Evolutionary conservation across 2,329 filamentous ascomycete genomes (phyloP).

Genomic region (Hypoxylon sp.): DNA sequence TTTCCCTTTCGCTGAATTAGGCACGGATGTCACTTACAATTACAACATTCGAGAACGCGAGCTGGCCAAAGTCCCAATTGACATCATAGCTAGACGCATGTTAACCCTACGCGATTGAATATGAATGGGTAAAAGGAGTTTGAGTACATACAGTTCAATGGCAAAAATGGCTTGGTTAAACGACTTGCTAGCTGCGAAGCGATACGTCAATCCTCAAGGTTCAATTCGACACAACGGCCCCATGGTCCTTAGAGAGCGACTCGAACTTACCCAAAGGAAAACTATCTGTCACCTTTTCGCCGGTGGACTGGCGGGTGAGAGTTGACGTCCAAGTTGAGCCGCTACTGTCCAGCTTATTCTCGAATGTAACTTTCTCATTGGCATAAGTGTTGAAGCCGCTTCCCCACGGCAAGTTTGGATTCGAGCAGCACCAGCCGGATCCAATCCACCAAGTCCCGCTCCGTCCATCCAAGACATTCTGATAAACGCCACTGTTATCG

Average conservation of each 20-base stretch:
- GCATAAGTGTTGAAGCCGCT: conserved; percentile 57
- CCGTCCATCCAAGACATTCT: conserved; percentile 60
- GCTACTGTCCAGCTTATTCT: conserved; percentile 50
- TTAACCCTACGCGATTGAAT: neutral
- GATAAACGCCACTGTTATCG: conserved; percentile 59
- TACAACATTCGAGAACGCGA: conserved; percentile 62
- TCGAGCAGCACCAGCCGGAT: conserved; percentile 59
- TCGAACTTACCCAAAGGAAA: conserved; percentile 55
- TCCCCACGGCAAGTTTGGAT: conserved; percentile 58
- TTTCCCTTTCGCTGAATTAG: neutral
- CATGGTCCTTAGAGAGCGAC: neutral
- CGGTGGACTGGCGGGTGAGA: conserved; percentile 52
- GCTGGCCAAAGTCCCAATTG: conserved; percentile 58
- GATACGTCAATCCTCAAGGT: conserved; percentile 11
- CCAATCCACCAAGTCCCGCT: conserved; percentile 61
- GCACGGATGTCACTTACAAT: conserved; percentile 57
- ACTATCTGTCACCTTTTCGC: conserved; percentile 52
- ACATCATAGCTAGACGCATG: conserved; percentile 50
- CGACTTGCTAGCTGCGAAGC: conserved; percentile 52
- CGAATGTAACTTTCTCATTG: conserved; percentile 55
- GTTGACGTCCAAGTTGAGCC: conserved; percentile 56
- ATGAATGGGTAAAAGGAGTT: neutral
- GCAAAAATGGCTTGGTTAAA: conserved; percentile 61
- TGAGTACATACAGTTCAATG: conserved; percentile 57
- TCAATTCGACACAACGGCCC: neutral